A percentile compares a stretch with the other conserved stretches of the same genome.
phyloP scores from a whole-genome alignment of 108 stramenopile species.

The Nitzschia sp. region DNA sequence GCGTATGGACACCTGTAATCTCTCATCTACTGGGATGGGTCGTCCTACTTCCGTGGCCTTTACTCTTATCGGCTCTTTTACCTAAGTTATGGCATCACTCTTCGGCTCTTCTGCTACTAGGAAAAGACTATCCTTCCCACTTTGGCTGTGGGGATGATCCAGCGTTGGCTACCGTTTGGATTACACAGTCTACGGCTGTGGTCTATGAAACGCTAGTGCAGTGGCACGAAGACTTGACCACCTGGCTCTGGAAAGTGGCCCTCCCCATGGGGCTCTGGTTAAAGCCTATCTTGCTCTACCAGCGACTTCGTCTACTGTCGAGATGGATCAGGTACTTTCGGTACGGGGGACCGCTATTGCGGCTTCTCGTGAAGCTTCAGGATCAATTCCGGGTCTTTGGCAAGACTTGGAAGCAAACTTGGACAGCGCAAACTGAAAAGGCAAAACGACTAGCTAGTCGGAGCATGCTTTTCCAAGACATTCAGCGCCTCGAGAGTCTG shows the following conservation, averaged over 20 bases:
- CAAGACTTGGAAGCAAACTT: constrained; percentile 22
- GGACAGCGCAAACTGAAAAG: constrained; percentile 14
- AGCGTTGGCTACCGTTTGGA: constrained; percentile 50
- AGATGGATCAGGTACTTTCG: constrained; percentile 51
- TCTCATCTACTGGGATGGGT: constrained; percentile 52
- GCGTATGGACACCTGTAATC: constrained; percentile 54
- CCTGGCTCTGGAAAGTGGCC: constrained; percentile 16
- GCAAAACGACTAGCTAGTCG: constrained; percentile 17
- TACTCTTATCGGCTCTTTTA: background rate
- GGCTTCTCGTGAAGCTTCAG: constrained; percentile 34
- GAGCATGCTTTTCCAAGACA: constrained; percentile 21
- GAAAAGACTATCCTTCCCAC: constrained; percentile 2
- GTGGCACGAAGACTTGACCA: constrained; percentile 14
- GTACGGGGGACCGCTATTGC: constrained; percentile 58
- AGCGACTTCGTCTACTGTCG: constrained; percentile 46
- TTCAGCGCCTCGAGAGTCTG: constrained; percentile 13
- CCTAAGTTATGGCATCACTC: background rate
- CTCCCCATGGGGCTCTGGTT: constrained; percentile 28
- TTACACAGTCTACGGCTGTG: constrained; percentile 26
- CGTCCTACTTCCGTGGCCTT: constrained; percentile 44
- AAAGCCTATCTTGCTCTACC: constrained; percentile 21
- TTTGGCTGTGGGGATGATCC: constrained; percentile 30
- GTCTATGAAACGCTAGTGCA: constrained; percentile 11
- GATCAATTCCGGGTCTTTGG: constrained; percentile 35
- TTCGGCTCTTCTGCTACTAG: background rate